These are phyloP conservation scores for Candida schatavii DNA, from an alignment of 805 yeast genomes.

Conservation along the genomic window DNA sequence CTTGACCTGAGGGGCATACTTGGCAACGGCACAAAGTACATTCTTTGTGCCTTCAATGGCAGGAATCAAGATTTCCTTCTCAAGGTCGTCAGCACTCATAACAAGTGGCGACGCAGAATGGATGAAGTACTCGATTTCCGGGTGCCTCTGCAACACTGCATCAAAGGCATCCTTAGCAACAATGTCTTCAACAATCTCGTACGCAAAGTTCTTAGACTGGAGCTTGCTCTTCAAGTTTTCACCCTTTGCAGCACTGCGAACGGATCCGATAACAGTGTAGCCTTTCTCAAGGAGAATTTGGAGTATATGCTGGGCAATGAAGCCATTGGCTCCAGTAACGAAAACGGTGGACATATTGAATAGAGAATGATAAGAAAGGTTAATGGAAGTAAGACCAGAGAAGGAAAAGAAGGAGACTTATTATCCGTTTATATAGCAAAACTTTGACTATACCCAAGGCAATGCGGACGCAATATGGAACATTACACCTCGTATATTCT, in stretches of 20 bases:
- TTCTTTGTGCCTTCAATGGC: conserved; percentile 54
- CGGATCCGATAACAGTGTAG: conserved; percentile 13
- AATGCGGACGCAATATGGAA: too few species aligned
- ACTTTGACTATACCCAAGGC: too few species aligned
- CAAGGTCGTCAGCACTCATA: conserved; percentile 43
- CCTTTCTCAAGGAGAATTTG: conserved; percentile 35
- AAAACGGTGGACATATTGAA: conserved; percentile 25
- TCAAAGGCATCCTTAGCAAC: conserved; percentile 45
- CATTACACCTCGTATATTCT: too few species aligned
- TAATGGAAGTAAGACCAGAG: too few species aligned
- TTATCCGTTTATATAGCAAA: too few species aligned
- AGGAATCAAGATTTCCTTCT: conserved; percentile 51
- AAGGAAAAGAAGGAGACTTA: too few species aligned
- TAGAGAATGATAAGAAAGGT: neutral
- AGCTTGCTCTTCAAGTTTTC: conserved; percentile 27
- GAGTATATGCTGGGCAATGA: conserved; percentile 49
- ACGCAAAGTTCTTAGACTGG: conserved; percentile 31
- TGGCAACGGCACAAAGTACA: conserved; percentile 46
- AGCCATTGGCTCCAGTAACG: conserved; percentile 55
- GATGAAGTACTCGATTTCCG: conserved; percentile 51
- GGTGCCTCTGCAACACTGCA: conserved; percentile 41
- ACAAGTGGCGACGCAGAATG: conserved; percentile 64
- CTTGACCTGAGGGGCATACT: conserved; percentile 39
- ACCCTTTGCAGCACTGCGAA: conserved; percentile 41
- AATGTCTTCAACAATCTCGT: conserved; percentile 49